Base-by-base conservation (phyloP, 305 asterid genomes). In the Nicotiana rustica region DNA sequence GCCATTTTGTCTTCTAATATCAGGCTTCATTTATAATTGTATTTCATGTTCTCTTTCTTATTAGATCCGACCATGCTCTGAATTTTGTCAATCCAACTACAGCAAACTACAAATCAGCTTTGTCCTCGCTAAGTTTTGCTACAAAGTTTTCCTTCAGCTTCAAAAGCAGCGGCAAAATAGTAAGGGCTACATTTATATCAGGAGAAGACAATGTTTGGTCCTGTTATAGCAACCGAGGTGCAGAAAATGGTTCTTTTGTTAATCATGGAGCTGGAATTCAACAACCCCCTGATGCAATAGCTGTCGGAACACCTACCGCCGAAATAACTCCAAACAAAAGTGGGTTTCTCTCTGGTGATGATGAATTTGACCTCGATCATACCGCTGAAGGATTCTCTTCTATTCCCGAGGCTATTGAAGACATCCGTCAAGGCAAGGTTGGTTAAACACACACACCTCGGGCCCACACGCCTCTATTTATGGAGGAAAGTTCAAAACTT, bases 381-480 rank as follows among this genome's bases (percentile, higher is more conserved):
- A 93, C 94, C 5, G 88, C 96, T 29, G 79, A 82, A 88, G 98
- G 98, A 77, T 92, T 96, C 89, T 92, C 98, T 0, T 88, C 93
- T 70, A 89, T 96, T 52, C 69, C 89, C 0, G 99, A 91, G 77
- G 98, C 98, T 80, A 91, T 96, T 83, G 93, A 96, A 81, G 99
- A 93, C 85, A 92, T 96, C 69, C 95, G 94, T 47, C 69, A 89
- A n/a, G 99, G 99, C 86, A 96, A 96, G 97, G 98, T 93, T 77
- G 59, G 84, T 87, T 13, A 52, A 31, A 31, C 33, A 31, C 33
- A 31, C 33, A 31, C 33, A 0, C 35, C 35, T 19, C 19, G 25
- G 25, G 25, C 25, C 25, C 25, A 25, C 25, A 25, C 49, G 3
- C 14, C 52, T 49, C 57, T 8, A 35, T 17, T 66, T 17, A 6